Conservation (phyloP, 495 filamentous ascomycete genomes). For the Apodospora peruviana region DNA sequence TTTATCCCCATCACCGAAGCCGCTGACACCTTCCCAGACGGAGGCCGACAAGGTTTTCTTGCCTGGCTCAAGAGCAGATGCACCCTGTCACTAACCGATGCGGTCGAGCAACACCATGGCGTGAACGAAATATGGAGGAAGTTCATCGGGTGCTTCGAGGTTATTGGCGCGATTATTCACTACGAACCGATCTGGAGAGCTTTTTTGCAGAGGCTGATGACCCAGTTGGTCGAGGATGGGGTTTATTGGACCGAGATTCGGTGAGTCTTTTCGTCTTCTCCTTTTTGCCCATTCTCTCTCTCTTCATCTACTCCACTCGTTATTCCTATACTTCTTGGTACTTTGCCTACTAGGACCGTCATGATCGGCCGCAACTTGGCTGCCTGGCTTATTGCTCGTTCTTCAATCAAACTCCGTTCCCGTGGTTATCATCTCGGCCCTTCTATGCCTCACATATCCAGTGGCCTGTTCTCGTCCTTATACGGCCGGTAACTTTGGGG, state of each 20-base stretch:
- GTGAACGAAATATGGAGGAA: slow-evolving; percentile 74
- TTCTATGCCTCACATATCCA: too few species aligned
- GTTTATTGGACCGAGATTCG: slow-evolving; percentile 74
- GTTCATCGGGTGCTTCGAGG: slow-evolving; percentile 63
- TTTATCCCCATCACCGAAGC: slow-evolving; percentile 57
- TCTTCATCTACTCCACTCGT: too few species aligned
- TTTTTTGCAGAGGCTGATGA: slow-evolving; percentile 63
- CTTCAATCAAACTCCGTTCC: too few species aligned
- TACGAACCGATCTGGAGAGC: slow-evolving; percentile 88
- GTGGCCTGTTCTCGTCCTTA: too few species aligned
- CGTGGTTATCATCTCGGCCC: too few species aligned
- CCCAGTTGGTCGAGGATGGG: slow-evolving; percentile 66
- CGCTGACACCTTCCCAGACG: slow-evolving; percentile 66
- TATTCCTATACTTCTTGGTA: too few species aligned
- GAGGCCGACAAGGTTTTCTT: slow-evolving; percentile 64
- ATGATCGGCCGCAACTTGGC: too few species aligned
- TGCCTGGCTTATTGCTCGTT: too few species aligned
- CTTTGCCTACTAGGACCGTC: too few species aligned
- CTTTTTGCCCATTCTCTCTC: background rate
- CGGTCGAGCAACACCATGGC: slow-evolving; percentile 74
- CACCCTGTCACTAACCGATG: slow-evolving; percentile 63
- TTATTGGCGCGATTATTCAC: slow-evolving; percentile 67
- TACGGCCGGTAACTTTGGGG: too few species aligned
- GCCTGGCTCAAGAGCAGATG: slow-evolving; percentile 72
- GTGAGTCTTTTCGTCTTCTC: slow-evolving; percentile 6